A percentile compares a stretch with the other conserved stretches of the same genome.
Conservation (phyloP, 75 land plant species). For the Selaginella moellendorffii region DNA sequence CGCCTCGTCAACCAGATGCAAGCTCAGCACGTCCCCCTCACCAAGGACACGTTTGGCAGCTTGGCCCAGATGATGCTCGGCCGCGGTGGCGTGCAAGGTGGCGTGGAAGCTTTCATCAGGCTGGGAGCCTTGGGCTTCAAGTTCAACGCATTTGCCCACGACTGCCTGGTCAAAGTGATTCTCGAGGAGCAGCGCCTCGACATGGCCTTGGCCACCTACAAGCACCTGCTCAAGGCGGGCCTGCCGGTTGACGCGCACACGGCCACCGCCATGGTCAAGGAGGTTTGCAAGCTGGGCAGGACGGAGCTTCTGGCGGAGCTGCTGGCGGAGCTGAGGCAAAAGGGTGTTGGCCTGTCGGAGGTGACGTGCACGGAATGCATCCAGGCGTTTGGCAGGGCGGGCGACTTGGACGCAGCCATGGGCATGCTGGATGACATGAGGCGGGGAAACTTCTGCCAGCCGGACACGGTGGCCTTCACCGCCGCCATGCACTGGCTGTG, state of each 20-base stretch:
- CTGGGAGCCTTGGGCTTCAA: conserved; percentile 14
- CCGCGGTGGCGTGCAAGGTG: neutral
- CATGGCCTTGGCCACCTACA: conserved; percentile 34
- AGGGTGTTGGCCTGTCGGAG: conserved; percentile 38
- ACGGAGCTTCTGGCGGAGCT: conserved; percentile 33
- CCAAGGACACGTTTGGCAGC: neutral
- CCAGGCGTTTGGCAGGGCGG: conserved; percentile 37
- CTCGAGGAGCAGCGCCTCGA: conserved; percentile 37
- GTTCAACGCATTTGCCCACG: conserved; percentile 42
- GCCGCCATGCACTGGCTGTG: conserved; percentile 45
- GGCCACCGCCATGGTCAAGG: conserved; percentile 40
- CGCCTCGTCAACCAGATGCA: neutral
- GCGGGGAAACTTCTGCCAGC: conserved; percentile 22
- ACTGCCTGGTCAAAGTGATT: conserved; percentile 49
- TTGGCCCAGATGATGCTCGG: neutral
- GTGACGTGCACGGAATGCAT: conserved; percentile 54
- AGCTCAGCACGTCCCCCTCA: neutral
- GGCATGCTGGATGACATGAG: conserved; percentile 41
- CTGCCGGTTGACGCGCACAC: conserved; percentile 36
- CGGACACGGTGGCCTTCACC: conserved; percentile 42
- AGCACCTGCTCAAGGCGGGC: conserved; percentile 30
- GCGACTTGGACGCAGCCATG: conserved; percentile 36
- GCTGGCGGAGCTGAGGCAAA: conserved; percentile 34
- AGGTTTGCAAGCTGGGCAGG: conserved; percentile 27
- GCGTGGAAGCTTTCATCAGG: neutral